Evolutionary conservation across 73 alveolate genomes (phyloP).

Genomic region (Tetrahymena malaccensis): DNA sequence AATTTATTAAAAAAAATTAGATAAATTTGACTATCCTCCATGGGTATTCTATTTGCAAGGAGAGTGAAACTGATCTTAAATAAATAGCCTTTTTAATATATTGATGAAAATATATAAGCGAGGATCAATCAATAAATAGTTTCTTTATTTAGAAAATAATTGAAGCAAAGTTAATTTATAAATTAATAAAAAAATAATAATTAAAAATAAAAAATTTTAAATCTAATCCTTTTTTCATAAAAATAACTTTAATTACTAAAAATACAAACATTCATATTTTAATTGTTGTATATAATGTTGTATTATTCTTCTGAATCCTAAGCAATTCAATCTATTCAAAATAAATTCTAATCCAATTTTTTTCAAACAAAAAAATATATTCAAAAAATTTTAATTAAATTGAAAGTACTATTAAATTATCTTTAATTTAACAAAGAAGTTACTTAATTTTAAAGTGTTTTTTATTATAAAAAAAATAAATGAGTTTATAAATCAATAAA

Average conservation of each 20-base stretch:
- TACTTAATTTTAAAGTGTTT: no score
- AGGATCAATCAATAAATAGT: no score
- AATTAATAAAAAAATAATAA: neutral
- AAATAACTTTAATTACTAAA: neutral
- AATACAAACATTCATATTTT: neutral
- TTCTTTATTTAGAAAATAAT: neutral
- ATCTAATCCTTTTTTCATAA: neutral
- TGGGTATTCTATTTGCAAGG: constrained; percentile 45
- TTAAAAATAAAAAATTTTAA: neutral
- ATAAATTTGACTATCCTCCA: constrained; percentile 18
- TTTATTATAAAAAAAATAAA: no score
- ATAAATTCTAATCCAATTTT: no score
- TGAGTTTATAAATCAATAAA: no score
- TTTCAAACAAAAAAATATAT: no score
- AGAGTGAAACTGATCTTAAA: constrained; percentile 2
- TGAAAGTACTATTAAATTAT: no score
- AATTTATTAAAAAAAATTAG: neutral
- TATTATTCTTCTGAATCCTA: neutral
- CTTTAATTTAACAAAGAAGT: no score
- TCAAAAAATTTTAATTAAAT: no score
- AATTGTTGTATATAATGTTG: neutral
- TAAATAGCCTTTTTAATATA: no score
- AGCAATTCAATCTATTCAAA: neutral
- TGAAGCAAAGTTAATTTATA: neutral
- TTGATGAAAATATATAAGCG: no score